phyloP scores from a whole-genome alignment of 163 green algal species.

The Picocystis sp. region DNA sequence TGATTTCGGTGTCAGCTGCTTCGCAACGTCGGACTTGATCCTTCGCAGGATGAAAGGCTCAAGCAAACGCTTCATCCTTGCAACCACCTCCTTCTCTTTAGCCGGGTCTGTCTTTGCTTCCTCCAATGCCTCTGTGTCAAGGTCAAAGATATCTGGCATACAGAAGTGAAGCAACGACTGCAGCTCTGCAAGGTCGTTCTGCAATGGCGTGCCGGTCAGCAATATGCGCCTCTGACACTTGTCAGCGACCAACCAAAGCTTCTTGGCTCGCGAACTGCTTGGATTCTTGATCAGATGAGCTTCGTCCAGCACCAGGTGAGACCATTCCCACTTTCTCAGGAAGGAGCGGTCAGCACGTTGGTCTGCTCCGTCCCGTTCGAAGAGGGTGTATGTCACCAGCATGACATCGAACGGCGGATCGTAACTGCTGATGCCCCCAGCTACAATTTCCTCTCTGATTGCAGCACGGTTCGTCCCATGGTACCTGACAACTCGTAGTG shows the following conservation, averaged over 20 bases:
- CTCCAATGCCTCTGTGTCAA: conserved; percentile 11
- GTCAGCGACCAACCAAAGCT: conserved; percentile 30
- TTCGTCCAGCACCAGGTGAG: conserved; percentile 77
- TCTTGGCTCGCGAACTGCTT: conserved; percentile 19
- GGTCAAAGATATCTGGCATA: conserved; percentile 51
- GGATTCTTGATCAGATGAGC: conserved; percentile 85
- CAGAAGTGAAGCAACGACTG: conserved; percentile 73
- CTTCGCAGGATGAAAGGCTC: conserved; percentile 71
- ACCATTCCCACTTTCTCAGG: conserved; percentile 55
- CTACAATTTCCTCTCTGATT: conserved; percentile 20
- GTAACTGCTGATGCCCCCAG: too few species aligned
- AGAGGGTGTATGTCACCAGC: conserved; percentile 80
- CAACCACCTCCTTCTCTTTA: conserved; percentile 21
- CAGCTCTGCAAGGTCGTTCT: conserved; percentile 83
- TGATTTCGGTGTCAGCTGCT: conserved; percentile 49
- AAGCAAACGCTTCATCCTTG: conserved; percentile 64
- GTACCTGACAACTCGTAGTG: conserved; percentile 51
- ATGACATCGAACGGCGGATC: conserved; percentile 63
- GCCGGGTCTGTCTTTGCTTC: conserved; percentile 23
- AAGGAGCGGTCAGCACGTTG: conserved; percentile 42
- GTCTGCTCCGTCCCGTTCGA: conserved; percentile 56
- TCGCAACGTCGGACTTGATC: conserved; percentile 67
- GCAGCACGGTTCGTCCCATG: conserved; percentile 49
- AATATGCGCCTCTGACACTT: conserved; percentile 13
- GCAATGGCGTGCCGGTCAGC: conserved; percentile 60